Evolutionary conservation across 1,284 basidiomycete genomes (phyloP).

Genomic region (Cerioporus squamosus): DNA sequence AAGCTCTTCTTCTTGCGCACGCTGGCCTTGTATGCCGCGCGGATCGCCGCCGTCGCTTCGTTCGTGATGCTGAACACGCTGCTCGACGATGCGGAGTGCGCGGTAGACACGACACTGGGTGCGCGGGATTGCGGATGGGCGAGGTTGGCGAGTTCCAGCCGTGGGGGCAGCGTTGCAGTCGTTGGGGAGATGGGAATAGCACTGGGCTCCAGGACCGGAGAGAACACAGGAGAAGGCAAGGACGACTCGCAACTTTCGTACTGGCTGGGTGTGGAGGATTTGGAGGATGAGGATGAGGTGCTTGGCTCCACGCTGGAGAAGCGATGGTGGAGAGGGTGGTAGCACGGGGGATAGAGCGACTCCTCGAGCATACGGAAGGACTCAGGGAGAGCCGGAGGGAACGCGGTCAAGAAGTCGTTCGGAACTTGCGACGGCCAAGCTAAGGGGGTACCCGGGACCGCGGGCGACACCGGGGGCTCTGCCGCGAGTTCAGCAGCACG

Average conservation of each 20-base stretch:
- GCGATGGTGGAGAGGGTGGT: constrained; percentile 15
- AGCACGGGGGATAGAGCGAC: constrained; percentile 15
- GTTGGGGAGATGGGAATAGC: constrained; percentile 8
- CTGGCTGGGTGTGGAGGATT: constrained; percentile 26
- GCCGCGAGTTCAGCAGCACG: constrained; percentile 48
- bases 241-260: constrained; percentile 36
- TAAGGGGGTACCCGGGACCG: constrained; percentile 10
- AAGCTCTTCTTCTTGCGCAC: constrained; percentile 60
- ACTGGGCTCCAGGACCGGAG: constrained; percentile 13
- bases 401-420: constrained; percentile 59
- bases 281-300: constrained; percentile 20
- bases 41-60: constrained; percentile 51
- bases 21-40: constrained; percentile 58
- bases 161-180: constrained; percentile 18
- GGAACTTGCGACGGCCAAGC: constrained; percentile 44
- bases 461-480: constrained; percentile 3
- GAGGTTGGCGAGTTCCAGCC: constrained; percentile 25
- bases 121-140: constrained; percentile 21
- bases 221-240: constrained; percentile 30
- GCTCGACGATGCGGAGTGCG: constrained; percentile 8
- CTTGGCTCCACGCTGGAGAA: constrained; percentile 16
- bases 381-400: constrained; percentile 63
- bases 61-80: constrained; percentile 27
- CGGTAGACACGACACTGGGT: constrained; percentile 34
- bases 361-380: constrained; percentile 30